A percentile compares a stretch with the other conserved stretches of the same genome.
Conservation (phyloP, 495 filamentous ascomycete genomes). For the Aspergillus sparsus region DNA sequence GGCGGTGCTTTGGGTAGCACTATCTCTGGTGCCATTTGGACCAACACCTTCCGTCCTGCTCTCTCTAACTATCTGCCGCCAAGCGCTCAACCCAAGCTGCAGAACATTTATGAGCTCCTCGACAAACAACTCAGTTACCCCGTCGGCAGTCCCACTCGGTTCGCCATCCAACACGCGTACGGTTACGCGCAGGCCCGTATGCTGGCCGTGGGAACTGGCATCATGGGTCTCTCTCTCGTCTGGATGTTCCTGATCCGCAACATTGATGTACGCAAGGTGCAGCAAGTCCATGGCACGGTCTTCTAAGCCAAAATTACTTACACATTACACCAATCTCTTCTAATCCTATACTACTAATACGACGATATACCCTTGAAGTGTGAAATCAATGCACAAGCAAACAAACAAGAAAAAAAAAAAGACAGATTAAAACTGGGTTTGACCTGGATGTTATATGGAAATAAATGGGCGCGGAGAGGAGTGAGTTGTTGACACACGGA, state of each 20-base stretch:
- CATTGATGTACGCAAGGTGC: constrained; percentile 55
- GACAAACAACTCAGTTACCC: constrained; percentile 52
- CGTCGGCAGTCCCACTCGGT: constrained; percentile 46
- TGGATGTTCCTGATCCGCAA: constrained; percentile 53
- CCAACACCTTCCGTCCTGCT: constrained; percentile 53
- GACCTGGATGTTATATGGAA: too few species aligned
- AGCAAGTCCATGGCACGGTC: constrained; percentile 37
- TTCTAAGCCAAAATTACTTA: constrained; percentile 16
- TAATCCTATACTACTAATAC: too few species aligned
- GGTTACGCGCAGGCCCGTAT: constrained; percentile 56
- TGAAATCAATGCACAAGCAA: too few species aligned
- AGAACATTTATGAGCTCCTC: constrained; percentile 54
- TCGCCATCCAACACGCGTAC: constrained; percentile 58
- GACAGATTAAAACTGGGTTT: too few species aligned
- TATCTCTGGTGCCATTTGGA: constrained; percentile 68
- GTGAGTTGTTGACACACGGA: too few species aligned
- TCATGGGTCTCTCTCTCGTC: constrained; percentile 49
- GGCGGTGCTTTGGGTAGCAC: constrained; percentile 66
- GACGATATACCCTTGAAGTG: too few species aligned
- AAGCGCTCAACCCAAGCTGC: constrained; percentile 33
- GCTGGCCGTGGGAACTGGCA: constrained; percentile 49
- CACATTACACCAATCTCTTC: too few species aligned
- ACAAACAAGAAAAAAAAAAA: too few species aligned
- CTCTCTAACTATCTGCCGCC: constrained; percentile 59
- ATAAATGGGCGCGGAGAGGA: too few species aligned